phyloP scores from a whole-genome alignment of 2,329 filamentous ascomycete species.

The Alternaria sp. region DNA sequence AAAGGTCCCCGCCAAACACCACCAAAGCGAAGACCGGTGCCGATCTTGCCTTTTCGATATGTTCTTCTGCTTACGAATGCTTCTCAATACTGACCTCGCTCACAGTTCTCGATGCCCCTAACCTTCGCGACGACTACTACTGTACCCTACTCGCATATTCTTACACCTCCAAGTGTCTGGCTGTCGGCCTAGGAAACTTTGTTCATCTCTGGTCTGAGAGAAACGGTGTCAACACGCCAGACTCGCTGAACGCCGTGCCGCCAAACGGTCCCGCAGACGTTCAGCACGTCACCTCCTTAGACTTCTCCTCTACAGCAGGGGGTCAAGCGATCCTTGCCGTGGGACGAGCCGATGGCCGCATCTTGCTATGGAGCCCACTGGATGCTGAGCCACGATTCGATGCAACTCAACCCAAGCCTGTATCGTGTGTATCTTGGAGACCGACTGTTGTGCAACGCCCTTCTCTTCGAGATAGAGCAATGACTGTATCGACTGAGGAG shows the following conservation, averaged over 20 bases:
- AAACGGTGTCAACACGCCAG: constrained; percentile 67
- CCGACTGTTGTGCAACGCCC: constrained; percentile 62
- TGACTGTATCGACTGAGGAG: constrained; percentile 74
- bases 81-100: constrained; percentile 40
- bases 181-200: constrained; percentile 78
- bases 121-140: constrained; percentile 93
- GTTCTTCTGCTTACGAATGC: constrained; percentile 31
- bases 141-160: constrained; percentile 91
- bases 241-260: constrained; percentile 60
- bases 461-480: constrained; percentile 57
- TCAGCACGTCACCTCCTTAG: constrained; percentile 76
- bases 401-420: constrained; percentile 70
- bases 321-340: constrained; percentile 82
- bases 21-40: constrained; percentile 56
- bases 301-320: constrained; percentile 83
- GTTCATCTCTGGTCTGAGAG: constrained; percentile 91
- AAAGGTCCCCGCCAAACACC: constrained; percentile 36
- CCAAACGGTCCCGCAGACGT: constrained; percentile 30
- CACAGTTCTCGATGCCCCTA: constrained; percentile 85
- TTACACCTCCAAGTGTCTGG: constrained; percentile 73
- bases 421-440: constrained; percentile 84
- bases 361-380: constrained; percentile 79
- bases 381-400: constrained; percentile 76
- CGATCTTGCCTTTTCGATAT: constrained; percentile 78
- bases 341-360: constrained; percentile 76